Evolutionary conservation across 2,329 filamentous ascomycete genomes (phyloP).

Genomic region (Grosmannia clavigera): DNA sequence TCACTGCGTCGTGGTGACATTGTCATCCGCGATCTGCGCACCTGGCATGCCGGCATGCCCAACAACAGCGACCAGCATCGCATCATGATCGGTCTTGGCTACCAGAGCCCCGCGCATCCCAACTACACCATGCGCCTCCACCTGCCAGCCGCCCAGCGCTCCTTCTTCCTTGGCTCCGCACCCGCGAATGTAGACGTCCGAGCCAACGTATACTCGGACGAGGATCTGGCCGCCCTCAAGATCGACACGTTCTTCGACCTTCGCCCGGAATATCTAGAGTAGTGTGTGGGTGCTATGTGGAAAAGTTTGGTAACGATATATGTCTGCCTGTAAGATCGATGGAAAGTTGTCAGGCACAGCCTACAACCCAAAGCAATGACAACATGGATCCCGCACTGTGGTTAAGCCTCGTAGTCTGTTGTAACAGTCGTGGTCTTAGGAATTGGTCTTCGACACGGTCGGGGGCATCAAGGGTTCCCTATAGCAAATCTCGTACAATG

Average conservation of each 20-base stretch:
- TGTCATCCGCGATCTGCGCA: constrained; percentile 44
- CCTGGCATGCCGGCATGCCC: constrained; percentile 54
- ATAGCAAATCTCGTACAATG: no score
- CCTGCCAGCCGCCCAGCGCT: constrained; percentile 9
- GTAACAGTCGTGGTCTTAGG: no score
- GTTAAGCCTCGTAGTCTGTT: no score
- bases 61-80: constrained; percentile 37
- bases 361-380: no score
- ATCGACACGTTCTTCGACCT: constrained; percentile 10
- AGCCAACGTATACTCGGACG: constrained; percentile 11
- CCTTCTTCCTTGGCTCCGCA: constrained; percentile 11
- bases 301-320: no score
- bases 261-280: constrained; percentile 7
- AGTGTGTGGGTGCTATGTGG: not conserved
- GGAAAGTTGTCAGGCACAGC: no score
- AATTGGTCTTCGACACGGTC: no score
- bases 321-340: no score
- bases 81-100: constrained; percentile 36
- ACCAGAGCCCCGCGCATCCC: constrained; percentile 12
- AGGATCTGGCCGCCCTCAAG: constrained; percentile 6
- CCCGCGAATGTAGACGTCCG: constrained; percentile 11
- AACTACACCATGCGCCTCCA: constrained; percentile 13
- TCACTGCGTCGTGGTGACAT: constrained; percentile 16
- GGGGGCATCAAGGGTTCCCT: no score
- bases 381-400: no score